Evolutionary conservation across 768 basidiomycete genomes (phyloP), one percentile per base, ranked within the genome.

Genomic region (Asterophora lycoperdoides): DNA sequence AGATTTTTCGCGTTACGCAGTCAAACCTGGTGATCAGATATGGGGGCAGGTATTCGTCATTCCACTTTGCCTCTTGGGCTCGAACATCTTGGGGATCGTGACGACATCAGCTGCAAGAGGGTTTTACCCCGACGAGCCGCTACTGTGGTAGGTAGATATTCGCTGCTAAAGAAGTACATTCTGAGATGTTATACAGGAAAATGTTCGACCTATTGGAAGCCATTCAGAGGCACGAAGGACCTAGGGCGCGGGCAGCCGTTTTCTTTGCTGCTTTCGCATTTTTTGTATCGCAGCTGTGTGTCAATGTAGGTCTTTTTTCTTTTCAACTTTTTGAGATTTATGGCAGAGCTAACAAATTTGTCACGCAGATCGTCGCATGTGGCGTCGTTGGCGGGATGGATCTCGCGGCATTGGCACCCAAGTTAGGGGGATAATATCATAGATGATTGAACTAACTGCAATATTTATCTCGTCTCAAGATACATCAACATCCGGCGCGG

Each of bases 371-470:
- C 15, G 62, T 64, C 18, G 64, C 64, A 7, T 64, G 61, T 35
- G 64, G 63, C 2, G 61, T 66, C 1, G 66, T 68, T n/a, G 66
- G 66, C 2, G 66, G 64, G 9, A 68, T 66, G 62, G 64, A 68
- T 40, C 53, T 66, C 3, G 59, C 66, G 8, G 63, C 64, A 1
- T 41, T 68, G 1, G 41, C 64, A 1, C 66, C 66, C 18, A 51
- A 45, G 49, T 51, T 40, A 14, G 49, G 2, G 2, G 11, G 4
- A 18, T 5, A n/a, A n/a, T 36, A 18, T 14, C 33, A 11, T 49
- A 6, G 29, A 9, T 9, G 13, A 8, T 28, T n/a, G 3, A n/a
- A 20, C 11, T 10, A 13, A 8, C 19, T 39, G 7, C 23, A 6
- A 23, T 23, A 23, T 23, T 23, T 23, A 51, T n/a, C n/a, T 26